These are phyloP conservation scores for Helianthus tuberosus DNA, from an alignment of 129 eudicot species.

Conservation along the genomic window DNA sequence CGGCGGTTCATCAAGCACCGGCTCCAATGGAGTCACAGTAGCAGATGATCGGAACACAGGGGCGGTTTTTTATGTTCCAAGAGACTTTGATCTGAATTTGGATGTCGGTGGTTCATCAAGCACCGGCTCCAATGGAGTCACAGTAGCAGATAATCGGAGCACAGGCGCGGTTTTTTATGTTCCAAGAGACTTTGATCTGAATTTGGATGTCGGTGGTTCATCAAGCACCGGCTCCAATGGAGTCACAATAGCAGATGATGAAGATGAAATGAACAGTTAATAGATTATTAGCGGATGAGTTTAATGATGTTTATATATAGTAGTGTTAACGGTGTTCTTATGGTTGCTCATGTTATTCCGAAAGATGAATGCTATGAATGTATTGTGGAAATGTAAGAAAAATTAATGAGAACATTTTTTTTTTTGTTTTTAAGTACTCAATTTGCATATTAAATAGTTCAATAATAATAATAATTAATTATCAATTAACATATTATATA, in stretches of 20 bases:
- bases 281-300: slow-evolving; percentile 2
- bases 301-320: not conserved
- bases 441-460: not conserved
- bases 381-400: slow-evolving; percentile 11
- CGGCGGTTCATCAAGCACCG: slow-evolving; percentile 56
- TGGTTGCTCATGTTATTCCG: not conserved
- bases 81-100: slow-evolving; percentile 43
- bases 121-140: slow-evolving; percentile 84
- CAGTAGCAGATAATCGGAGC: slow-evolving; percentile 45
- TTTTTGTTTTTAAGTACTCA: not conserved
- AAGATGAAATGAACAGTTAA: slow-evolving; percentile 73
- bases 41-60: slow-evolving; percentile 37
- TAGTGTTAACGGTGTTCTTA: not conserved
- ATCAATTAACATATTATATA: too few relatives aligned
- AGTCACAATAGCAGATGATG: slow-evolving; percentile 62
- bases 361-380: slow-evolving; percentile 8
- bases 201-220: slow-evolving; percentile 34
- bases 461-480: not conserved
- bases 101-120: slow-evolving; percentile 42
- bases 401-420: not conserved
- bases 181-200: slow-evolving; percentile 35
- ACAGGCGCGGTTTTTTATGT: too few relatives aligned
- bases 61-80: slow-evolving; percentile 19
- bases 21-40: slow-evolving; percentile 74
- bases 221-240: slow-evolving; percentile 86